A percentile compares a stretch with the other conserved stretches of the same genome.
These are phyloP conservation scores for Metschnikowia cubensis DNA, from an alignment of 805 yeast species.

Conservation along the genomic window DNA sequence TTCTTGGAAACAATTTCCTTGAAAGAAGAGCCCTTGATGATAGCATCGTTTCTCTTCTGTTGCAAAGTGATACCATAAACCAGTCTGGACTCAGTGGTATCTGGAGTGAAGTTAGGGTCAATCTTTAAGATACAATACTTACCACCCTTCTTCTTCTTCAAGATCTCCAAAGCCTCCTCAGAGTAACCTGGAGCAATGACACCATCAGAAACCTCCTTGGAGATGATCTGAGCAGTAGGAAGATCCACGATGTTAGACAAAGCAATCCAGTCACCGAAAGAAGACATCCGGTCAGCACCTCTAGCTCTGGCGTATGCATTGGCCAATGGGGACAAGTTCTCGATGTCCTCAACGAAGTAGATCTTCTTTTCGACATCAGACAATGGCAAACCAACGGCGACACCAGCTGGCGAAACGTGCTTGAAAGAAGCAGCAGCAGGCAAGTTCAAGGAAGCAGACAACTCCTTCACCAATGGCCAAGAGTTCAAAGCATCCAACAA, in stretches of 20 bases:
- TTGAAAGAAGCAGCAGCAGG: conserved; percentile 99
- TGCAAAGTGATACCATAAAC: conserved; percentile 94
- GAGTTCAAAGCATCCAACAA: conserved; percentile 94
- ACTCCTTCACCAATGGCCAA: conserved; percentile 98
- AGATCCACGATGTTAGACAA: conserved; percentile 93
- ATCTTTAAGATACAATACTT: conserved; percentile 95
- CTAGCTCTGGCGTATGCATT: conserved; percentile 98
- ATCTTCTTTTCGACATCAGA: conserved; percentile 88
- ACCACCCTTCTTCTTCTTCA: conserved; percentile 92
- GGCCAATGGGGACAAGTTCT: conserved; percentile 93
- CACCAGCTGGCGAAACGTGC: conserved; percentile 99
- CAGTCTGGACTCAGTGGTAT: conserved; percentile 78
- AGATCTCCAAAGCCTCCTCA: conserved; percentile 85
- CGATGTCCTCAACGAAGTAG: conserved; percentile 92
- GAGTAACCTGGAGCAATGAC: conserved; percentile 97
- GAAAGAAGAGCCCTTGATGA: conserved; percentile 85
- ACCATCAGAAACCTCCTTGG: conserved; percentile 97
- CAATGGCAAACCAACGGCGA: conserved; percentile 93
- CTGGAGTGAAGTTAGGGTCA: conserved; percentile 91
- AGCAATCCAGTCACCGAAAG: conserved; percentile 98
- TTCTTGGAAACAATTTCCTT: conserved; percentile 86
- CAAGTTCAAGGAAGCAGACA: conserved; percentile 85
- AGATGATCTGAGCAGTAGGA: conserved; percentile 94
- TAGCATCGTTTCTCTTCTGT: conserved; percentile 97
- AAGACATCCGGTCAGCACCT: conserved; percentile 99